Evolutionary conservation across 1,284 basidiomycete genomes (phyloP), one percentile per base, ranked within the genome.

Genomic region (Pisolithus thermaeus): DNA sequence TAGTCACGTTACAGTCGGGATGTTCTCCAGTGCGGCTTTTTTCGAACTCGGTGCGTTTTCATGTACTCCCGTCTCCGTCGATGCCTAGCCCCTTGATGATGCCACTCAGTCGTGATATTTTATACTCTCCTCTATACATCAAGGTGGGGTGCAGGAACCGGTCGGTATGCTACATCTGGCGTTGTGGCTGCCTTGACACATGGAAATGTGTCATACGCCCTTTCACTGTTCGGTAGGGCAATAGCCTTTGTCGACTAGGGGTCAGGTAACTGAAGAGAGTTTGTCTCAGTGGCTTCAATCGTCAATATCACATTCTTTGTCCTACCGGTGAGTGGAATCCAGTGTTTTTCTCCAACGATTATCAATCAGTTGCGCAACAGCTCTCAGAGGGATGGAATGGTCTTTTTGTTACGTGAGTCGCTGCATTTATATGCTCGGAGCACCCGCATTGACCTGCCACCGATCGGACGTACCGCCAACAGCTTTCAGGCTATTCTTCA

Each of bases 401-500:
- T 12, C 23, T 48, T 8, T 46, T 52, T n/a, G 22, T 42, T 14
- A 43, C 40, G 51, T 52, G 39, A 43, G 51, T 35, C 20, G 11
- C 32, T 43, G 23, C 38, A 30, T 23, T 32, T 14, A 14, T 14
- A 11, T 20, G 12, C 23, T 49, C 12, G 42, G 25, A 27, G 3
- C 23, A n/a, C 39, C 4, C 20, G 6, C n/a, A n/a, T 25, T 30
- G 23, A 27, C n/a, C 9, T 41, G 20, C 23, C 39, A 25, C 8
- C 7, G 25, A 23, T 30, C 16, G 23, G 12, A 2, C 42, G 25
- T 3, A 43, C 25, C 30, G 25, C 14, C 7, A 27, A 30, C 16
- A 47, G 53, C n/a, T 51, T 54, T 27, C 46, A 54, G 46, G 49
- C 32, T 4, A 37, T 54, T n/a, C 16, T 54, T n/a, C 53, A 54